Percentiles rank a stretch among this genome's conserved stretches.
Evolutionary conservation across 2,329 filamentous ascomycete species (phyloP).

Genomic region (Nothophaeocryptopus gaeumannii): DNA sequence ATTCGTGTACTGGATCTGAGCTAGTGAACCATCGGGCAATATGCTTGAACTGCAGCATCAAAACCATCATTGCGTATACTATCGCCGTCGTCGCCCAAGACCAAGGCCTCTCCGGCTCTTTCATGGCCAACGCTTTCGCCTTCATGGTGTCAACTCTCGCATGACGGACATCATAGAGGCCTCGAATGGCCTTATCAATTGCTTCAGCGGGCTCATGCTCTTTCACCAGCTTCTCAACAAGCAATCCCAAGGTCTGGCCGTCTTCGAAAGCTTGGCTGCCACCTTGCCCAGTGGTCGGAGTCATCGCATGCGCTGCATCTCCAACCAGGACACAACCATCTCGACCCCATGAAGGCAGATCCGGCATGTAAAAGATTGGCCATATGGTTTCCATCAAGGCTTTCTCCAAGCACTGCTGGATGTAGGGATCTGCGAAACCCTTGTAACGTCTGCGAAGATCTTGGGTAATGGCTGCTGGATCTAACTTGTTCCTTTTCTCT

Average conservation of each 20-base stretch:
- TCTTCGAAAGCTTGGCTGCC: conserved; percentile 57
- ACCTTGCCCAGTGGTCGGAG: conserved; percentile 54
- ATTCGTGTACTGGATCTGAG: no score
- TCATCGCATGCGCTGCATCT: conserved; percentile 57
- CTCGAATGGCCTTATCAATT: no score
- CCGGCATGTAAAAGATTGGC: conserved; percentile 49
- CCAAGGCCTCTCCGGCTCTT: no score
- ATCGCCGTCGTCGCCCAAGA: no score
- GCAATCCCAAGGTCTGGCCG: conserved; percentile 45
- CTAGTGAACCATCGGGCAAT: no score
- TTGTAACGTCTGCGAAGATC: conserved; percentile 36
- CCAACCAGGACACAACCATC: conserved; percentile 53
- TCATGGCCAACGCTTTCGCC: no score
- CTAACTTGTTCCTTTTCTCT: conserved; percentile 31
- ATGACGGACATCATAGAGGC: no score
- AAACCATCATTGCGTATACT: no score
- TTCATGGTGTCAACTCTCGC: no score
- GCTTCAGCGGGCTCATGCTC: no score
- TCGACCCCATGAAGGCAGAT: conserved; percentile 48
- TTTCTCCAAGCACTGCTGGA: conserved; percentile 35
- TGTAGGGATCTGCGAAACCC: conserved; percentile 46
- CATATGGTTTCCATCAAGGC: conserved; percentile 45
- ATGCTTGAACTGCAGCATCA: no score
- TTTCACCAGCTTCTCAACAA: conserved; percentile 25
- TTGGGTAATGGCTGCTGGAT: conserved; percentile 27